Base-by-base conservation (phyloP, 2,329 filamentous ascomycete genomes). In the Arthrobotrys entomopaga region DNA sequence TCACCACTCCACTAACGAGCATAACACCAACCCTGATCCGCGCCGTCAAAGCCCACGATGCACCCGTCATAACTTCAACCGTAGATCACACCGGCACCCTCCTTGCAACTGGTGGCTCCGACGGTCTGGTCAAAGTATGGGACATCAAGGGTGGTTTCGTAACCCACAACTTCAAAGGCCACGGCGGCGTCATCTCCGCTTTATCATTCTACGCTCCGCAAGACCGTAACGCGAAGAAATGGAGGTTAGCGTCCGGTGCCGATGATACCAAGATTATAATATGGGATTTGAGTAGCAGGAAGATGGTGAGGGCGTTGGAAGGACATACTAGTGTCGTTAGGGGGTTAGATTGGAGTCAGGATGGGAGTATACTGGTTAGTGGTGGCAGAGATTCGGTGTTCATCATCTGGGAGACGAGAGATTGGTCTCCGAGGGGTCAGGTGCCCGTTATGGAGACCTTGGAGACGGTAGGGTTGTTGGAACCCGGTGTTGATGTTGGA, bases 321-420 rank as follows among this genome's bases (percentile, higher is more conserved):
- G 95, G 93, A 0, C 96, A 99, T 80, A 93, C 97, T 20, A 98
- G 95, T 8, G 91, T 98, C 77, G 91, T 99, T n/a, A 89, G 93
- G 77, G 89, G 88, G 60, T 81, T 99, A 57, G 91, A 95, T 78
- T 99, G 78, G 78, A 77, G 76, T 11, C 66, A 50, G 7, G 78
- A 79, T 71, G 78, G 78, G 10, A 73, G 42, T 20, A 75, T 88
- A 3, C 83, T 99, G 29, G 86, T 99, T 1, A 95, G 93, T 3
- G 92, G 89, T 19, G 91, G 93, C 80, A 87, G 95, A 82, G 95
- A 99, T 83, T 96, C 97, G 83, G 98, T 95, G 0, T 87, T 95
- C 64, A 95, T 95, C 76, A 86, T 96, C 81, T 99, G 95, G 94
- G 91, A 97, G 82, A 86, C 90, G 19, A 87, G 84, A 77, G 92